Conservation (phyloP, 1,284 basidiomycete species). For the Apiotrichum veenhuisii region DNA sequence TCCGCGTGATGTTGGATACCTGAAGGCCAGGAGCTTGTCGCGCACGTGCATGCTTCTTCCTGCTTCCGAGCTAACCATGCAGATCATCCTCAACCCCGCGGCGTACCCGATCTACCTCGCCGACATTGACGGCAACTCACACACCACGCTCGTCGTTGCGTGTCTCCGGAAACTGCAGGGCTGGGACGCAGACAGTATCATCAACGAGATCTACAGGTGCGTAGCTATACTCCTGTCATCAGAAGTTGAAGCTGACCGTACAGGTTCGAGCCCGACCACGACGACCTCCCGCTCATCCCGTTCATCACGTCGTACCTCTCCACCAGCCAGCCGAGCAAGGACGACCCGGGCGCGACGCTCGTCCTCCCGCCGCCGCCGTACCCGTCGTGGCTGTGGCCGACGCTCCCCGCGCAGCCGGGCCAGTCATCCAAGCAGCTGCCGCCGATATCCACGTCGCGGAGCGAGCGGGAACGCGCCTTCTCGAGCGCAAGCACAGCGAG, state of each 20-base stretch:
- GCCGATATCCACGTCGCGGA: conserved; percentile 3
- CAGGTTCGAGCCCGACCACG: conserved; percentile 44
- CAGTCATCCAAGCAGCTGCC: not conserved
- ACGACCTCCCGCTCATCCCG: conserved; percentile 37
- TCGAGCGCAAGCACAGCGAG: conserved; percentile 8
- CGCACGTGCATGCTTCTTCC: no score
- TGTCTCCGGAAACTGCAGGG: conserved; percentile 45
- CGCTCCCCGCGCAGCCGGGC: not conserved
- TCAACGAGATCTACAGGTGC: conserved; percentile 40
- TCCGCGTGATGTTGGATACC: no score
- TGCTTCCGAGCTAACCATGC: no score
- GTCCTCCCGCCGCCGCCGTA: conserved; percentile 36
- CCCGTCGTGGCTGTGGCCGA: conserved; percentile 43
- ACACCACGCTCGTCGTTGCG: conserved; percentile 42
- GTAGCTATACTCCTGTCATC: conserved; percentile 14
- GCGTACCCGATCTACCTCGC: conserved; percentile 44
- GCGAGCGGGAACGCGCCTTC: conserved; percentile 9
- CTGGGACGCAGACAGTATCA: conserved; percentile 41
- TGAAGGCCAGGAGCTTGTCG: no score
- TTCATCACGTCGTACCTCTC: conserved; percentile 41
- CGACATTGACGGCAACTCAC: conserved; percentile 43
- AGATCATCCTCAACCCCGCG: conserved; percentile 36
- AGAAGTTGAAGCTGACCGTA: conserved; percentile 1
- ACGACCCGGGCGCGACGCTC: conserved; percentile 24
- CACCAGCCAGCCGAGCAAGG: conserved; percentile 9